Conservation (phyloP, 2,329 filamentous ascomycete genomes). For the Talaromyces sp. region DNA sequence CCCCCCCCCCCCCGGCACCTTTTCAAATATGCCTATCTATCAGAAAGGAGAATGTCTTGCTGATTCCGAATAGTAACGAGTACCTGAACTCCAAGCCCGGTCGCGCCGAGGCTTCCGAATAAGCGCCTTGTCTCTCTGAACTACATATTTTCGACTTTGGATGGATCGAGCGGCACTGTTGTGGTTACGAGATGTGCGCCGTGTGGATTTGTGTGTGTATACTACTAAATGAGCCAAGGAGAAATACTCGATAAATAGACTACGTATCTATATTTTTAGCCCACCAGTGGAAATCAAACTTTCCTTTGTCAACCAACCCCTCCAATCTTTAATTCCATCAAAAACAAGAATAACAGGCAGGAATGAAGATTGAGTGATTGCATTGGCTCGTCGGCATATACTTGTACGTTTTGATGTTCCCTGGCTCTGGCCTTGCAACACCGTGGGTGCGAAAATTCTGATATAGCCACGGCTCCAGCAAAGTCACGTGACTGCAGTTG, state of each 20-base stretch:
- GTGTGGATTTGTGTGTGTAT: not conserved
- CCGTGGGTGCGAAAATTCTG: not conserved
- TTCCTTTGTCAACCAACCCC: not conserved
- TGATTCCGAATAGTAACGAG: conserved; percentile 38
- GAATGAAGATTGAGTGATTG: not conserved
- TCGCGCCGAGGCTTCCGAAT: conserved; percentile 26
- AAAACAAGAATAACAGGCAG: not conserved
- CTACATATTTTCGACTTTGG: not conserved
- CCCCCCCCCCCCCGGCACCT: too few species aligned
- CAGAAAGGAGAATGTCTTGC: not conserved
- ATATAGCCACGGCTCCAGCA: not conserved
- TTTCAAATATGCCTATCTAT: not conserved
- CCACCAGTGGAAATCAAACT: not conserved
- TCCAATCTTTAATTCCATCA: not conserved
- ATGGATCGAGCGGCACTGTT: not conserved
- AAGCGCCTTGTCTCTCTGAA: not conserved
- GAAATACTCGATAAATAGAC: not conserved
- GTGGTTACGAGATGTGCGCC: not conserved
- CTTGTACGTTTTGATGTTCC: not conserved
- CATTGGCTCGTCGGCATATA: not conserved
- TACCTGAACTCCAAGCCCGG: conserved; percentile 50
- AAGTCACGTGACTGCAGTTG: not conserved
- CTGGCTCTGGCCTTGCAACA: not conserved
- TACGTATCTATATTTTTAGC: not conserved
- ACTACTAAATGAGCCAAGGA: not conserved